Conservation (phyloP, 1,139 yeast species). For the Debaryomycetaceae sp. region DNA sequence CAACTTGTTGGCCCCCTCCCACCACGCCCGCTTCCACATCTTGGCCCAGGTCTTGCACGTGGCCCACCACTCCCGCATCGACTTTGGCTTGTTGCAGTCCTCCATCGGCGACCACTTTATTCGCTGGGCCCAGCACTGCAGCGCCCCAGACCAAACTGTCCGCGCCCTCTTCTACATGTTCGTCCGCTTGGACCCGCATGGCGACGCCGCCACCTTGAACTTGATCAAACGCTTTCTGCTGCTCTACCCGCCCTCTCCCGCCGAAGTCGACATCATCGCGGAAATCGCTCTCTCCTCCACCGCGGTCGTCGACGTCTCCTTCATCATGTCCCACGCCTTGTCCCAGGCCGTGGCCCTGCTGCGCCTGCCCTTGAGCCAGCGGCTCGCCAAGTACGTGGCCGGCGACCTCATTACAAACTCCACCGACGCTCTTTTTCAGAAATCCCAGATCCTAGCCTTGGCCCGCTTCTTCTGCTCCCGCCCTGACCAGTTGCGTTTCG, state of each 20-base stretch:
- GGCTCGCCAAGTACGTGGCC: constrained; percentile 24
- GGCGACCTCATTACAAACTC: constrained; percentile 19
- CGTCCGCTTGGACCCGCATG: constrained; percentile 22
- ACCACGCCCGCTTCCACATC: constrained; percentile 22
- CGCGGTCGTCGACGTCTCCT: constrained; percentile 34
- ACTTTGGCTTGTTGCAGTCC: constrained; percentile 24
- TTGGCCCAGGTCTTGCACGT: constrained; percentile 23
- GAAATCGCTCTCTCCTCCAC: constrained; percentile 29
- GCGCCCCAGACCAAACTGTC: constrained; percentile 19
- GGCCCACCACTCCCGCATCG: constrained; percentile 20
- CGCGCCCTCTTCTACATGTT: constrained; percentile 29
- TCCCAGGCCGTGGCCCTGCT: constrained; percentile 17
- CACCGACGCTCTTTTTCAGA: constrained; percentile 14
- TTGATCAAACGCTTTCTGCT: constrained; percentile 27
- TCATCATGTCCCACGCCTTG: constrained; percentile 32
- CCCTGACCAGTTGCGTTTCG: constrained; percentile 15
- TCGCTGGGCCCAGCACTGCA: constrained; percentile 18
- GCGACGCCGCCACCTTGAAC: constrained; percentile 21
- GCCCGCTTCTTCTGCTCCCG: constrained; percentile 24
- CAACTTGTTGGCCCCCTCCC: constrained; percentile 30
- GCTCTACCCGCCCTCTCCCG: constrained; percentile 10
- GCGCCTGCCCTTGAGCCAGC: constrained; percentile 12
- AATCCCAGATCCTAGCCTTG: constrained; percentile 33
- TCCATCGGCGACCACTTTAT: constrained; percentile 28
- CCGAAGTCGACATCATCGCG: constrained; percentile 25